Base-by-base conservation (phyloP, 129 eudicot genomes). In the Erigeron canadensis region DNA sequence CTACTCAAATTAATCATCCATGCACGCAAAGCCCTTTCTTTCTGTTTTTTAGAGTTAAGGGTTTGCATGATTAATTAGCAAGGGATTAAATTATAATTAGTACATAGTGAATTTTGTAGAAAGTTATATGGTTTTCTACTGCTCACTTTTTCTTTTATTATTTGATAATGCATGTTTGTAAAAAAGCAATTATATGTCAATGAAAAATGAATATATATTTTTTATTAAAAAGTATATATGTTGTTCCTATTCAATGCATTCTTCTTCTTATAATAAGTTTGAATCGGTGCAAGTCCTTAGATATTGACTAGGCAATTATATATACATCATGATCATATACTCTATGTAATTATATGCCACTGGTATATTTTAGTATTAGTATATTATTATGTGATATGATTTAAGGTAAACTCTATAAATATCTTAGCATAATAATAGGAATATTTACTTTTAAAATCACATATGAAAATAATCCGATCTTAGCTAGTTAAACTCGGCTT, bases 41-140 rank as follows among this genome's bases (percentile, higher is more conserved):
- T 78, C 83, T 81, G 74, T 81, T 72, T 77, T 69, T 64, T 78
- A 77, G 80, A 68, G 81, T 65, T 42, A 21, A 78, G 95, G 95
- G 90, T 67, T 74, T 82, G 78, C 77, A 81, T 69, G 75, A 58
- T 75, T 38, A 76, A 66, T 57, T 60, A 76, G 80, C 68, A 53
- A 58, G 23, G 38, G 62, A 51, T 75, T 59, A 75, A 21, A 54
- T 61, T 46, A 18, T n/a, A n/a, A n/a, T 34, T 73, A 74, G 73
- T 60, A 55, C 69, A 57, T 55, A 75, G 61, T 75, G 74, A 40
- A 63, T 70, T 80, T 70, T 81, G 81, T 82, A 69, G 85, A 74
- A 60, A 75, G 15, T 46, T n/a, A 72, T 55, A 56, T 63, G 61
- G 41, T 53, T 63, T 53, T 39, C 47, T 70, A 58, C 55, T 10